A percentile compares a stretch with the other conserved stretches of the same genome.
phyloP scores from a whole-genome alignment of 2,329 filamentous ascomycete genomes.

The Aspergillus arachidicola region DNA sequence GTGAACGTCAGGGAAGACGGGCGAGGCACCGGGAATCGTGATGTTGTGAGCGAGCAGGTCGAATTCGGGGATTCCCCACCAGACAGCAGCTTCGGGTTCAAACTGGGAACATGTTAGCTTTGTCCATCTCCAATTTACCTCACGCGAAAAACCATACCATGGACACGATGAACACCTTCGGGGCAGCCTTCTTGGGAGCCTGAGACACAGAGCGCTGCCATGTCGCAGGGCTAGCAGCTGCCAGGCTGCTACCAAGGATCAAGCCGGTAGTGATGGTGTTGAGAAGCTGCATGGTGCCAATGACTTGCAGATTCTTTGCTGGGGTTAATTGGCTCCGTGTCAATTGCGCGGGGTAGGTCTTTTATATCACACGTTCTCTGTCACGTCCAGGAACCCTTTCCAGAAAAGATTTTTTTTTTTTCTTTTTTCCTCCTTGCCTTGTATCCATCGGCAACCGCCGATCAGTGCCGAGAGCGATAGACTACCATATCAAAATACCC shows the following conservation, averaged over 20 bases:
- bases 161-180: constrained; percentile 47
- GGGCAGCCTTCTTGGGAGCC: constrained; percentile 29
- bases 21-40: constrained; percentile 64
- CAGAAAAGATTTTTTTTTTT: neutral
- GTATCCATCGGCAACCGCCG: neutral
- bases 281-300: constrained; percentile 18
- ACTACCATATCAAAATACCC: neutral
- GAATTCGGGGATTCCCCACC: constrained; percentile 60
- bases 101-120: constrained; percentile 50
- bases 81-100: constrained; percentile 62
- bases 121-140: too few species aligned
- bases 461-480: neutral
- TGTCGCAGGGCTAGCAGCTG: constrained; percentile 5
- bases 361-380: neutral
- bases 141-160: constrained; percentile 34
- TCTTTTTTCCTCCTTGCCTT: neutral
- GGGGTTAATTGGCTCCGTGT: neutral
- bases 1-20: constrained; percentile 65
- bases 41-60: constrained; percentile 61
- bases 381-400: neutral
- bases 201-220: neutral
- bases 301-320: neutral
- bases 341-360: neutral
- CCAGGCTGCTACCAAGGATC: constrained; percentile 19
- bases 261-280: constrained; percentile 16